A percentile compares a stretch with the other conserved stretches of the same genome.
These are phyloP conservation scores for Pseudoneurospora amorphoporcata DNA, from an alignment of 495 filamentous ascomycete genomes.

Conservation along the genomic window DNA sequence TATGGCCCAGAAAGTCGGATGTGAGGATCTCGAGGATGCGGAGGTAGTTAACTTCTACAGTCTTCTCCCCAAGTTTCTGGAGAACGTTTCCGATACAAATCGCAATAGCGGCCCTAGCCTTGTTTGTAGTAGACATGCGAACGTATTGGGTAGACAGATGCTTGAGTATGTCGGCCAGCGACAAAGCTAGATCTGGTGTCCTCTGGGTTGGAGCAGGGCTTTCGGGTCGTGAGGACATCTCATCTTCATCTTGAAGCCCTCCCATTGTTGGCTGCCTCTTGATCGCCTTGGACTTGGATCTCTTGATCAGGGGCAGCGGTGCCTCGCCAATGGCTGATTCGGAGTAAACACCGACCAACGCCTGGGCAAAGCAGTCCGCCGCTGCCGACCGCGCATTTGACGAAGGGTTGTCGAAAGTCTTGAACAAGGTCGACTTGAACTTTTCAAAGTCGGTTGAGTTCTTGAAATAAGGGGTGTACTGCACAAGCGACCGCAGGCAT, in stretches of 20 bases:
- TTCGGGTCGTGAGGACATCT: slow-evolving; percentile 61
- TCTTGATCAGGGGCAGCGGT: slow-evolving; percentile 55
- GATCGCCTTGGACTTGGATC: slow-evolving; percentile 56
- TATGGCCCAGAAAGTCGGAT: slow-evolving; percentile 65
- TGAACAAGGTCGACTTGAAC: slow-evolving; percentile 68
- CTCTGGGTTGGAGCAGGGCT: slow-evolving; percentile 64
- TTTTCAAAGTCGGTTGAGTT: slow-evolving; percentile 88
- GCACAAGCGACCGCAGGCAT: slow-evolving; percentile 66
- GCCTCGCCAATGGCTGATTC: slow-evolving; percentile 44
- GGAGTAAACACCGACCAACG: slow-evolving; percentile 71
- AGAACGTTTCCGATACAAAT: slow-evolving; percentile 78
- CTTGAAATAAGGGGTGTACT: slow-evolving; percentile 67
- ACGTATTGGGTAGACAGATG: slow-evolving; percentile 77
- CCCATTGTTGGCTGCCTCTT: slow-evolving; percentile 56
- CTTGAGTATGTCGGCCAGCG: slow-evolving; percentile 67
- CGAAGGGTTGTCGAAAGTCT: slow-evolving; percentile 69
- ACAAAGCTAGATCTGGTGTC: slow-evolving; percentile 57
- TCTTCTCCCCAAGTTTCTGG: slow-evolving; percentile 59
- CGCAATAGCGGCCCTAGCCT: slow-evolving; percentile 69
- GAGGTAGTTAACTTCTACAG: slow-evolving; percentile 69
- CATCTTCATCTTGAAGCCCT: slow-evolving; percentile 54
- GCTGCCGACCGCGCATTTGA: slow-evolving; percentile 70
- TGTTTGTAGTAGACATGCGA: slow-evolving; percentile 69
- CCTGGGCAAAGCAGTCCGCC: slow-evolving; percentile 73
- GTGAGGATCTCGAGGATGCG: slow-evolving; percentile 74